Evolutionary conservation across 2,329 filamentous ascomycete genomes (phyloP), one percentile per base, ranked within the genome.

Genomic region (Sphaerulina vaccinii): DNA sequence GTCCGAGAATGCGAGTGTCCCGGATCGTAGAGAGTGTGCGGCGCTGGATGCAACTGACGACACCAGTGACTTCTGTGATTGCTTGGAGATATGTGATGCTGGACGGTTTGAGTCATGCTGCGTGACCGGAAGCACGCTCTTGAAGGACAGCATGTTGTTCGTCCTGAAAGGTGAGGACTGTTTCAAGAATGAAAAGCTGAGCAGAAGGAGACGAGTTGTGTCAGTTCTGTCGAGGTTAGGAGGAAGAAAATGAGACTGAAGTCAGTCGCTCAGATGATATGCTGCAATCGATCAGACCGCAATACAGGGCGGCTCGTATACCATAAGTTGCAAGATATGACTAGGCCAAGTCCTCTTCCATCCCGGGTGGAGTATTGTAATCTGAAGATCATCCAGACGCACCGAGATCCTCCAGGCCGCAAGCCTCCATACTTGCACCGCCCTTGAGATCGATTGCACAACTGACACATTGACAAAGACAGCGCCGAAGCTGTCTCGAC

Each of bases 1-100:
- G 51, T 64, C 62, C 7, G 64, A 66, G 44, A 65, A 59, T 10
- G 52, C 50, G 5, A 57, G 24, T 32, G 51, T 57, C 24, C 52
- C 54, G 29, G 39, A 24, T 38, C 52, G 53, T 9, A 59, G 48
- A 11, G 41, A 46, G 27, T 45, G 48, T 15, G 43, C 15, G 1
- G 52, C 52, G n/a, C 49, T 54, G 13, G 56, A 45, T 49, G 49
- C 49, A 21, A 55, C 27, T 36, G 55, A 52, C 39, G 42, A 50
- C n/a, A 49, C 13, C 13, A 42, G 38, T n/a, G 51, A 58, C 23
- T 57, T 57, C 3, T 44, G 43, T 15, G 46, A 48, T 2, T 27
- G 24, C 10, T 16, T 49, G 7, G 50, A 51, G 18, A 21, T 43
- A 13, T 55, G 33, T 27, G 45, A 49, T 18, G 23, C 37, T 32